A percentile compares a stretch with the other conserved stretches of the same genome.
Conservation (phyloP, 2,329 filamentous ascomycete species). For the Tolypocladium cylindrosporum region DNA sequence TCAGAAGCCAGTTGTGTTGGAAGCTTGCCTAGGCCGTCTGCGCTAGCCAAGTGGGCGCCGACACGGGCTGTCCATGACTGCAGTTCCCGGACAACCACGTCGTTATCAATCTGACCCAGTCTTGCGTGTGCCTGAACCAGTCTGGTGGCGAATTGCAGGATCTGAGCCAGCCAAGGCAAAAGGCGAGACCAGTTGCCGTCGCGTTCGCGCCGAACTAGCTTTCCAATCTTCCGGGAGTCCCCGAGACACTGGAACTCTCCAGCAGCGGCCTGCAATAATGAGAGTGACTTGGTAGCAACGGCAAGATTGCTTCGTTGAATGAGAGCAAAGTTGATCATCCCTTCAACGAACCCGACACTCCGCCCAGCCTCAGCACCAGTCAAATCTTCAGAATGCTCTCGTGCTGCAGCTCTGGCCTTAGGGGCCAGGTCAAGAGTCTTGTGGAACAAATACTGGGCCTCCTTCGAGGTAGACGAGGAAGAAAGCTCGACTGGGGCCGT, state of each 20-base stretch:
- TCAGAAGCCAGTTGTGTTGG: slow-evolving; percentile 40
- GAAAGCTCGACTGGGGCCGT: slow-evolving; percentile 30
- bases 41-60: slow-evolving; percentile 28
- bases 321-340: slow-evolving; percentile 59
- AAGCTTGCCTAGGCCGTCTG: slow-evolving; percentile 33
- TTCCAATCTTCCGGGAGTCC: slow-evolving; percentile 11
- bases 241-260: slow-evolving; percentile 25
- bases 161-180: slow-evolving; percentile 54
- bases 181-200: slow-evolving; percentile 15
- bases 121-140: slow-evolving; percentile 58
- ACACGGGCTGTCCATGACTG: slow-evolving; percentile 39
- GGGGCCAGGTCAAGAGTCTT: slow-evolving; percentile 66
- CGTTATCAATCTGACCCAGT: slow-evolving; percentile 45
- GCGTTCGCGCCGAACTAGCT: slow-evolving; percentile 8
- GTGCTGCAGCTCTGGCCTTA: slow-evolving; percentile 53
- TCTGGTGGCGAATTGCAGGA: slow-evolving; percentile 52
- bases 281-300: slow-evolving; percentile 24
- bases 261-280: slow-evolving; percentile 27
- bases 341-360: slow-evolving; percentile 79
- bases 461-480: slow-evolving; percentile 11
- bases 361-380: slow-evolving; percentile 69
- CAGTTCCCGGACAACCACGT: slow-evolving; percentile 33
- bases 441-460: slow-evolving; percentile 66
- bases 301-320: slow-evolving; percentile 46
- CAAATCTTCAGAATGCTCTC: slow-evolving; percentile 76